Percentiles rank a stretch among this genome's conserved stretches.
Conservation (phyloP, 306 rosid species). For the Ormosia emarginata region DNA sequence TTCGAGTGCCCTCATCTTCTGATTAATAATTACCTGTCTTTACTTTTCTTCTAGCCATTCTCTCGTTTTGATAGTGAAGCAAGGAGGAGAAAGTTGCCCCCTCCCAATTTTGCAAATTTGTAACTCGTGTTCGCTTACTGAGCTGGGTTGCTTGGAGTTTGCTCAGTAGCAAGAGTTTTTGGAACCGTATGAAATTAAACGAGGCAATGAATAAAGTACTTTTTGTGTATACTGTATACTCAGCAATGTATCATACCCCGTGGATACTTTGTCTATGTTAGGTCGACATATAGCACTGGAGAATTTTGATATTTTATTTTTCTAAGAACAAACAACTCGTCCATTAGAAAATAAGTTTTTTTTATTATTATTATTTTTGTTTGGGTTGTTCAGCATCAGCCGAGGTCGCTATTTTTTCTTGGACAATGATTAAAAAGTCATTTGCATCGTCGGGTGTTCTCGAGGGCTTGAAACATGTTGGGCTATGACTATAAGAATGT, state of each 20-base stretch:
- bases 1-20: neutral
- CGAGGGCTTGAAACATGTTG: too few species aligned
- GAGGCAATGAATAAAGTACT: neutral
- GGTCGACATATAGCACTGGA: neutral
- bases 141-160: neutral
- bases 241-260: neutral
- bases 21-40: neutral
- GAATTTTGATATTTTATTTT: neutral
- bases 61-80: neutral
- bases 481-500: too few species aligned
- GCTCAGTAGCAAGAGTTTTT: conserved; percentile 7
- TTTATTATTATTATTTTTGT: neutral
- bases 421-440: neutral
- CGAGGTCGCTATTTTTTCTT: neutral
- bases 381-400: neutral
- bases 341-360: too few species aligned
- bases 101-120: conserved; percentile 17
- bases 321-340: too few species aligned
- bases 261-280: neutral
- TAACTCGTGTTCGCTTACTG: neutral
- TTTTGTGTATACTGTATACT: neutral
- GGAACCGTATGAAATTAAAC: neutral
- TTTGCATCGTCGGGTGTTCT: too few species aligned
- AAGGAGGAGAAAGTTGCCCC: neutral
- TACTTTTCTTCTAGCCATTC: neutral